Evolutionary conservation across 2,329 filamentous ascomycete species (phyloP).

Genomic region (Aotearoamyces nothofagi): DNA sequence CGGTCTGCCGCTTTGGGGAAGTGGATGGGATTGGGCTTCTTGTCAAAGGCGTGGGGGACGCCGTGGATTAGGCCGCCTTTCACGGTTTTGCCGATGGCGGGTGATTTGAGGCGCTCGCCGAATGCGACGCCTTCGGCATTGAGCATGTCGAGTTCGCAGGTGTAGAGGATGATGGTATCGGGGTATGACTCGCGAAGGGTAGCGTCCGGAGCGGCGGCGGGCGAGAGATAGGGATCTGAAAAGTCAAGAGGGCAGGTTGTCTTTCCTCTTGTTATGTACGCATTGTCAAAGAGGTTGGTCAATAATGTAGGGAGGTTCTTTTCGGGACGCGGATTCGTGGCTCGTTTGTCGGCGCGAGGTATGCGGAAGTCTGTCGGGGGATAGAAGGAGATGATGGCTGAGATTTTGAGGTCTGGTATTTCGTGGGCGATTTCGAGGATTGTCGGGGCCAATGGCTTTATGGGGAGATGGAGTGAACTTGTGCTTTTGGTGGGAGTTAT

Average conservation of each 20-base stretch:
- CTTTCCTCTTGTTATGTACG: constrained; percentile 39
- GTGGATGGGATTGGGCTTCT: constrained; percentile 43
- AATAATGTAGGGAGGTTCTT: constrained; percentile 40
- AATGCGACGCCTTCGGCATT: constrained; percentile 44
- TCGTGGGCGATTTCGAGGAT: constrained; percentile 15
- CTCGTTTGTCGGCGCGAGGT: constrained; percentile 37
- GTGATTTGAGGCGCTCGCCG: constrained; percentile 34
- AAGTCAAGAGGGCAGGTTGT: constrained; percentile 24
- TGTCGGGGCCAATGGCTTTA: constrained; percentile 17
- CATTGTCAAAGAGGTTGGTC: constrained; percentile 47
- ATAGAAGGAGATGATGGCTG: constrained; percentile 43
- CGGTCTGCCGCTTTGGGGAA: constrained; percentile 16
- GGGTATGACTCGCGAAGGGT: constrained; percentile 31
- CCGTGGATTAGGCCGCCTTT: constrained; percentile 40
- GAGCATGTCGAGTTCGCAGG: constrained; percentile 54
- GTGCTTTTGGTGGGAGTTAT: constrained; percentile 2
- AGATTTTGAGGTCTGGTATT: constrained; percentile 28
- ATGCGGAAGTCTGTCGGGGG: constrained; percentile 46
- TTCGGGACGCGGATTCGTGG: constrained; percentile 36
- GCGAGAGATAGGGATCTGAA: constrained; percentile 39
- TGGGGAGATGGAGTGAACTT: constrained; percentile 15
- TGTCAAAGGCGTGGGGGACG: constrained; percentile 52
- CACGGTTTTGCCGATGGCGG: constrained; percentile 36
- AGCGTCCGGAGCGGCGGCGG: constrained; percentile 37
- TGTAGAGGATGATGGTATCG: constrained; percentile 37